Evolutionary conservation across 805 yeast genomes (phyloP).

Genomic region (Schizosaccharomyces lindneri): DNA sequence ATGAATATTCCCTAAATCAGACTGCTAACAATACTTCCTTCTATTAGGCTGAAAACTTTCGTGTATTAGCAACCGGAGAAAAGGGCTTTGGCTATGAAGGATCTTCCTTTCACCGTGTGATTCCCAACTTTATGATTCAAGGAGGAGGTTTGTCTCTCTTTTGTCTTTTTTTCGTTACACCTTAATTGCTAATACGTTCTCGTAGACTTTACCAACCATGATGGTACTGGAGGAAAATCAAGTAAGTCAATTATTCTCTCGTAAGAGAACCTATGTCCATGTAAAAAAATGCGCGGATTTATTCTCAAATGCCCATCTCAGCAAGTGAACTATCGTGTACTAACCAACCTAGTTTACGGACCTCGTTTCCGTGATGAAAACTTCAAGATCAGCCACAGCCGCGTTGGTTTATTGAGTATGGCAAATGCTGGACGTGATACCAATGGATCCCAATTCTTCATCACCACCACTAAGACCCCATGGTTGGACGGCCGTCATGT

Average conservation of each 20-base stretch:
- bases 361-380: conserved; percentile 53
- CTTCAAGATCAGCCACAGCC: conserved; percentile 27
- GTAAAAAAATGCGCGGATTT: neutral
- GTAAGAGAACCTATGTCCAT: too few relatives aligned
- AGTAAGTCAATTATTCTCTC: conserved; percentile 1
- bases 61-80: conserved; percentile 51
- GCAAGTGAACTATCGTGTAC: conserved; percentile 10
- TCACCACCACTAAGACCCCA: conserved; percentile 67
- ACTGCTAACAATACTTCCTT: neutral
- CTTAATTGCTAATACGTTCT: conserved; percentile 12
- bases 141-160: conserved; percentile 35
- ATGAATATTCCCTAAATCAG: neutral
- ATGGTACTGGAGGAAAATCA: conserved; percentile 44
- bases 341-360: conserved; percentile 32
- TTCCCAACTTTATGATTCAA: conserved; percentile 48
- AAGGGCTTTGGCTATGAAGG: conserved; percentile 42
- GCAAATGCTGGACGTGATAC: conserved; percentile 97
- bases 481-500: conserved; percentile 72
- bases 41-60: conserved; percentile 1
- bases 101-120: conserved; percentile 49
- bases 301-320: neutral
- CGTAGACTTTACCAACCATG: conserved; percentile 12
- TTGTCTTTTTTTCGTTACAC: conserved; percentile 19
- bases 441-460: conserved; percentile 92
- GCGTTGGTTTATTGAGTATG: conserved; percentile 73